phyloP scores from a whole-genome alignment of 768 basidiomycete species.

The Phanerochaete carnosa region DNA sequence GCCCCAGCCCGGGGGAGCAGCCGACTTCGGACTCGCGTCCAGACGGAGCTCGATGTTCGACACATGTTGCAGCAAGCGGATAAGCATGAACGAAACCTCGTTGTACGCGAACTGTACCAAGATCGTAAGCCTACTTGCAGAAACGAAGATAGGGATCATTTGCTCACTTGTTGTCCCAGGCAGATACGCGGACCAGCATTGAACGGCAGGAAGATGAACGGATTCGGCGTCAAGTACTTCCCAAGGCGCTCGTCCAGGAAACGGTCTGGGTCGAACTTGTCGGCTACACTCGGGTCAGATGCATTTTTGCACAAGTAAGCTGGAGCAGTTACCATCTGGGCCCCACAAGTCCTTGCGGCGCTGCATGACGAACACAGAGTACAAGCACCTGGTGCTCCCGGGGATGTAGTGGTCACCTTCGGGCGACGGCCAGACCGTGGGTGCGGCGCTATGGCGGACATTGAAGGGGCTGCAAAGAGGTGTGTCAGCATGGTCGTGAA shows the following conservation, averaged over 20 bases:
- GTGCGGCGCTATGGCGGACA: constrained; percentile 31
- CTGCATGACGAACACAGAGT: constrained; percentile 26
- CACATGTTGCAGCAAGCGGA: constrained; percentile 48
- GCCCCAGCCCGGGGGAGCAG: constrained; percentile 23
- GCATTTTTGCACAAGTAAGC: neutral
- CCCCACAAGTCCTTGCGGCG: constrained; percentile 53
- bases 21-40: constrained; percentile 31
- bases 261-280: constrained; percentile 58
- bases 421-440: constrained; percentile 28
- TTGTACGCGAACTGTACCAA: constrained; percentile 46
- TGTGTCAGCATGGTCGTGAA: neutral
- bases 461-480: constrained; percentile 19
- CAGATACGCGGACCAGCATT: constrained; percentile 66
- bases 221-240: constrained; percentile 51
- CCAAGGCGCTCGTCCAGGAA: constrained; percentile 55
- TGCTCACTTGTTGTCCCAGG: constrained; percentile 42
- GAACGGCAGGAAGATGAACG: constrained; percentile 67
- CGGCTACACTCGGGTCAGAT: constrained; percentile 17
- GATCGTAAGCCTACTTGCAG: neutral
- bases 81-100: constrained; percentile 49
- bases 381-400: neutral
- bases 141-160: neutral
- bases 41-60: constrained; percentile 36
- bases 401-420: constrained; percentile 29
- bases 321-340: constrained; percentile 43